phyloP scores from a whole-genome alignment of 2,329 filamentous ascomycete species.

The Pseudogymnoascus sp. region DNA sequence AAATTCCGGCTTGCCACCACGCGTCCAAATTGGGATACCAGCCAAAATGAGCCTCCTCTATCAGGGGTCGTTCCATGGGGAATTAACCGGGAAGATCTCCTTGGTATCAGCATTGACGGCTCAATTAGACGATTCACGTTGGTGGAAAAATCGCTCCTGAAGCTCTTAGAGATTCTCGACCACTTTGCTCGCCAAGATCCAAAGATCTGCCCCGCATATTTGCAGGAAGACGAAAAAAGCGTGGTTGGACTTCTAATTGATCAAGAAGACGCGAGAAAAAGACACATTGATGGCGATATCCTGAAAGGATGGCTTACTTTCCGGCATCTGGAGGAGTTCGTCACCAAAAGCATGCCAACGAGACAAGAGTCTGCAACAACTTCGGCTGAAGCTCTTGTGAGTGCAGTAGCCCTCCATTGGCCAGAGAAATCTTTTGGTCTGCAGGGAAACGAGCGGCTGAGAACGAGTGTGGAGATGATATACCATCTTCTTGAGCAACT shows the following conservation, averaged over 20 bases:
- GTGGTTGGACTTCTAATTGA: background rate
- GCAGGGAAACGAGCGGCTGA: background rate
- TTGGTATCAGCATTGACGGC: slow-evolving; percentile 64
- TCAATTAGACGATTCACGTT: slow-evolving; percentile 62
- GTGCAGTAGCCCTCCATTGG: slow-evolving; percentile 20
- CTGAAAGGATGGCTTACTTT: slow-evolving; percentile 46
- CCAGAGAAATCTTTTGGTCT: slow-evolving; percentile 23
- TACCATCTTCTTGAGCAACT: slow-evolving; percentile 4
- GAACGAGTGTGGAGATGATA: background rate
- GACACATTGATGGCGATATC: slow-evolving; percentile 63
- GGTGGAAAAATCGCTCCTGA: slow-evolving; percentile 54
- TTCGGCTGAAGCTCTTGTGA: background rate
- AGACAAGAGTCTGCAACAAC: background rate
- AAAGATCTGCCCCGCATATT: slow-evolving; percentile 37
- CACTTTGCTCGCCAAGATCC: slow-evolving; percentile 50
- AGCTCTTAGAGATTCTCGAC: slow-evolving; percentile 65
- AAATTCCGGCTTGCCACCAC: slow-evolving; percentile 44
- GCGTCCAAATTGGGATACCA: slow-evolving; percentile 36
- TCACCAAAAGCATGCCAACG: slow-evolving; percentile 19
- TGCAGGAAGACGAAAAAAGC: background rate
- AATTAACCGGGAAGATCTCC: slow-evolving; percentile 34
- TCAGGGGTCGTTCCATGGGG: slow-evolving; percentile 23
- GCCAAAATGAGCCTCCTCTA: slow-evolving; percentile 28
- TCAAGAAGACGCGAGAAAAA: slow-evolving; percentile 29
- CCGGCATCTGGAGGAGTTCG: slow-evolving; percentile 38